These are phyloP conservation scores for Dothistroma pini DNA, from an alignment of 2,329 filamentous ascomycete genomes.

Conservation along the genomic window DNA sequence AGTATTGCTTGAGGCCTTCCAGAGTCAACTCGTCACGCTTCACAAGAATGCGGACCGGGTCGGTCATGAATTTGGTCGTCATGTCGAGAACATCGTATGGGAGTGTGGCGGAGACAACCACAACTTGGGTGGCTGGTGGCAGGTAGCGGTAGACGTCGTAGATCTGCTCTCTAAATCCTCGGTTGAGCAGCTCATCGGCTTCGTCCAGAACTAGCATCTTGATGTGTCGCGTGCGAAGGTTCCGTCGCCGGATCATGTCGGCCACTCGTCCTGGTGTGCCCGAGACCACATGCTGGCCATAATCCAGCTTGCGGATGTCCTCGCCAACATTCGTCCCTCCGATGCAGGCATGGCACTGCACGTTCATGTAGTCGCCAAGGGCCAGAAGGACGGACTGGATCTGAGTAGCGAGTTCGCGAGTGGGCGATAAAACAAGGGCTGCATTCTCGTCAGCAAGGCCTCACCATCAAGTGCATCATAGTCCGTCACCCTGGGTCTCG, in stretches of 20 bases:
- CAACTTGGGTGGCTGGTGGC: constrained; percentile 95
- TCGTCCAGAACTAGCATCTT: constrained; percentile 77
- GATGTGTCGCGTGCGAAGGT: constrained; percentile 69
- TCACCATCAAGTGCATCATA: not conserved
- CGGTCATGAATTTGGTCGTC: constrained; percentile 99
- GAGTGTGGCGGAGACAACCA: constrained; percentile 92
- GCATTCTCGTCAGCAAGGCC: not conserved
- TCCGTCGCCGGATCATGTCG: constrained; percentile 75
- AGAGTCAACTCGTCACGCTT: constrained; percentile 98
- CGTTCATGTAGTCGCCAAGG: constrained; percentile 99
- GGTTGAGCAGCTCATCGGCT: constrained; percentile 77
- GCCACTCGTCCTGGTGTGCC: constrained; percentile 94
- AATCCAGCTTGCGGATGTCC: constrained; percentile 95
- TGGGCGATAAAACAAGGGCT: constrained; percentile 91
- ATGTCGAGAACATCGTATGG: constrained; percentile 98
- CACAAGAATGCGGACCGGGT: constrained; percentile 91
- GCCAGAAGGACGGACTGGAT: constrained; percentile 99
- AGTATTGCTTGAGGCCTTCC: constrained; percentile 97
- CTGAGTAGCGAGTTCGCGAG: constrained; percentile 93
- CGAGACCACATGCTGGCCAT: constrained; percentile 95
- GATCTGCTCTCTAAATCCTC: constrained; percentile 96
- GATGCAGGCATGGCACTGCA: constrained; percentile 98
- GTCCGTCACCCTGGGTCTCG: constrained; percentile 89
- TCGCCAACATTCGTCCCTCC: constrained; percentile 97
- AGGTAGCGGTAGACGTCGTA: constrained; percentile 98